A percentile compares a stretch with the other conserved stretches of the same genome.
These are phyloP conservation scores for Sutorius eximius DNA, from an alignment of 1,284 basidiomycete species.

Conservation along the genomic window DNA sequence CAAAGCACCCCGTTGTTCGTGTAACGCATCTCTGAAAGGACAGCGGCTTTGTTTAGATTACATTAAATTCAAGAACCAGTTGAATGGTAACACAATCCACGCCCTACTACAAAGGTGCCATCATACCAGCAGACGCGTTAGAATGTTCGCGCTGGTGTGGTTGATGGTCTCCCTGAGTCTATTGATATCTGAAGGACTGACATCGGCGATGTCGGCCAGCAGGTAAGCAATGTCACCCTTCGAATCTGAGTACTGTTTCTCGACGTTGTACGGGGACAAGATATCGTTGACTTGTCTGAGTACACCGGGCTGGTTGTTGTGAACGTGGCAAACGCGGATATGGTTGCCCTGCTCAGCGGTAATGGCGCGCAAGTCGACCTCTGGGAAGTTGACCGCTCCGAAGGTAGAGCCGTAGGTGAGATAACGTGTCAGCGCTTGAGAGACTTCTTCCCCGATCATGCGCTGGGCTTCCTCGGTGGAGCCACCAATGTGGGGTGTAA, in stretches of 20 bases:
- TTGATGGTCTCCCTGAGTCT: slow-evolving; percentile 83
- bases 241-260: slow-evolving; percentile 98
- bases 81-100: slow-evolving; percentile 29
- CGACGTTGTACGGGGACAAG: slow-evolving; percentile 94
- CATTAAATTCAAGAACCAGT: slow-evolving; percentile 25
- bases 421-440: slow-evolving; percentile 83
- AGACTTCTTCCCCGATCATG: slow-evolving; percentile 97
- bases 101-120: background rate
- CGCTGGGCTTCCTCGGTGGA: slow-evolving; percentile 98
- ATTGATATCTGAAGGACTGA: slow-evolving; percentile 81
- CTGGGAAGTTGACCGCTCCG: slow-evolving; percentile 98
- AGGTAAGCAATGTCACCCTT: slow-evolving; percentile 95
- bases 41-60: slow-evolving; percentile 11
- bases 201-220: slow-evolving; percentile 94
- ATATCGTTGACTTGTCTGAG: slow-evolving; percentile 94
- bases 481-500: slow-evolving; percentile 98
- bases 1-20: background rate
- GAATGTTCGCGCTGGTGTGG: slow-evolving; percentile 81
- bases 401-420: slow-evolving; percentile 90
- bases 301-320: slow-evolving; percentile 97
- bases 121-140: slow-evolving; percentile 81
- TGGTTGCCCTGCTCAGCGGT: slow-evolving; percentile 79
- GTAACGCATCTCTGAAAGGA: slow-evolving; percentile 3
- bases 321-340: slow-evolving; percentile 94
- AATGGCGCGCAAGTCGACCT: slow-evolving; percentile 94